Percentiles rank a stretch among this genome's conserved stretches.
These are phyloP conservation scores for Aspergillus floridensis DNA, from an alignment of 2,329 filamentous ascomycete genomes.

Conservation along the genomic window DNA sequence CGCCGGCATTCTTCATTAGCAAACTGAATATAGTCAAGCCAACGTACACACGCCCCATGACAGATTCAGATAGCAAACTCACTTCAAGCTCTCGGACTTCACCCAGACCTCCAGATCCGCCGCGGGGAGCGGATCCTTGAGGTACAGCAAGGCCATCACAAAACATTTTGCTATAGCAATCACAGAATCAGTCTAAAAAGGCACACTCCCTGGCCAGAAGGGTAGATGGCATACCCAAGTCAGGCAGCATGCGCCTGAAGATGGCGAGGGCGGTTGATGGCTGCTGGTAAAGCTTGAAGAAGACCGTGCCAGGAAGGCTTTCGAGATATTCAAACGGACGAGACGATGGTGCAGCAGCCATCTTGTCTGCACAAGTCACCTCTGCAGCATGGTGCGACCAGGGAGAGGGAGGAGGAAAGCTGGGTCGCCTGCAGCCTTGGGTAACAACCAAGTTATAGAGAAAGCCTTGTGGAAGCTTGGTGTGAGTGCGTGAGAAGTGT, in stretches of 20 bases:
- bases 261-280: conserved; percentile 93
- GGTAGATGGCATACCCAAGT: conserved; percentile 62
- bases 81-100: conserved; percentile 62
- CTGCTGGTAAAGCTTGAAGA: conserved; percentile 89
- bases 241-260: conserved; percentile 94
- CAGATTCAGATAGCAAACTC: conserved; percentile 18
- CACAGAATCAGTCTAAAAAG: neutral
- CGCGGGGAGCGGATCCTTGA: conserved; percentile 75
- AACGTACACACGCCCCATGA: neutral
- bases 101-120: conserved; percentile 84
- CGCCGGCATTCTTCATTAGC: neutral
- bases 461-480: conserved; percentile 8
- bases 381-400: conserved; percentile 26
- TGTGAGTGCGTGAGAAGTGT: too few species aligned
- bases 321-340: conserved; percentile 86
- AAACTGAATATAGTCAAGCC: neutral
- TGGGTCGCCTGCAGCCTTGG: neutral
- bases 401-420: neutral
- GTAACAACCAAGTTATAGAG: too few species aligned
- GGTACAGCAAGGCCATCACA: conserved; percentile 93
- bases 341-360: conserved; percentile 54
- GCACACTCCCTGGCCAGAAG: too few species aligned
- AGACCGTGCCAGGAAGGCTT: conserved; percentile 82
- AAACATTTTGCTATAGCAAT: conserved; percentile 73
- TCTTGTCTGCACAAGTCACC: conserved; percentile 38